These are phyloP conservation scores for Amphibolis antarctica DNA, from an alignment of 106 monocot species.

Conservation along the genomic window DNA sequence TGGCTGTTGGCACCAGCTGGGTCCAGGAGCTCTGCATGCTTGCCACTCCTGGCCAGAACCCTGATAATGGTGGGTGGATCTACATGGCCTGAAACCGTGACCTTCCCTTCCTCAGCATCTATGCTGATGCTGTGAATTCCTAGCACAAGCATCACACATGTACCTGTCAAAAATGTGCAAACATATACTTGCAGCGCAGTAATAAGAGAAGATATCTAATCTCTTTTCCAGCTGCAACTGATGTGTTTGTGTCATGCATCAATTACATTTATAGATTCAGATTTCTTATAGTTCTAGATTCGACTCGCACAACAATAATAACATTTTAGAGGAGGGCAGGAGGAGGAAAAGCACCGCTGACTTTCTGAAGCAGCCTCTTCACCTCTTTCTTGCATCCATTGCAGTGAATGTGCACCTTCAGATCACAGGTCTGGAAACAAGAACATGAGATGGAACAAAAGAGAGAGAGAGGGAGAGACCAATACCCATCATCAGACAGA, in stretches of 20 bases:
- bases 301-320: too few species aligned
- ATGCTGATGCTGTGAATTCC: conserved; percentile 44
- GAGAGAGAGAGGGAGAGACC: background rate
- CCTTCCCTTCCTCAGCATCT: conserved; percentile 62
- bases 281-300: background rate
- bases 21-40: conserved; percentile 46
- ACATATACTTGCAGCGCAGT: too few species aligned
- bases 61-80: conserved; percentile 54
- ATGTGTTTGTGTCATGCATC: background rate
- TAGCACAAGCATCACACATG: conserved; percentile 2
- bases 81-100: conserved; percentile 49
- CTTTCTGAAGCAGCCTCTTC: conserved; percentile 21
- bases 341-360: conserved; percentile 10
- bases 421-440: conserved; percentile 14
- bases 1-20: conserved; percentile 15
- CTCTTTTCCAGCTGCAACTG: too few species aligned
- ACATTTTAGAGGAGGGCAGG: background rate
- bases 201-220: too few species aligned
- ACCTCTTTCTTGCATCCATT: conserved; percentile 26
- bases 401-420: conserved; percentile 26
- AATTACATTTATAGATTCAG: background rate
- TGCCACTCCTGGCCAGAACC: conserved; percentile 49
- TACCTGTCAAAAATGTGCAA: too few species aligned
- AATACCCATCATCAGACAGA: conserved; percentile 1
- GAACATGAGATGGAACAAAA: too few species aligned